These are phyloP conservation scores for Plasmodium billcollinsi DNA, from an alignment of 169 alveolate species.

Conservation along the genomic window DNA sequence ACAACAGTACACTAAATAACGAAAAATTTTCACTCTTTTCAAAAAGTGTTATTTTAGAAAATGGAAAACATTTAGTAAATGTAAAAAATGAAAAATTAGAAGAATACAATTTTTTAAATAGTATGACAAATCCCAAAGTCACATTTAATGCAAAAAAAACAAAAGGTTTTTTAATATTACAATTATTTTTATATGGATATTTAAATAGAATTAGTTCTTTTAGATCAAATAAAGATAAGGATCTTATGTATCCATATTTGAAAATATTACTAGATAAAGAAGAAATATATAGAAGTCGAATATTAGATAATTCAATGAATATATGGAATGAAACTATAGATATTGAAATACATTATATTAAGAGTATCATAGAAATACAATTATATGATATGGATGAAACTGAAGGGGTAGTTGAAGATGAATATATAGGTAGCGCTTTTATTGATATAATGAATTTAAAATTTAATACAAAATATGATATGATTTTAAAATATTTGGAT, in stretches of 20 bases:
- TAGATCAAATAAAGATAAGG: slow-evolving; percentile 67
- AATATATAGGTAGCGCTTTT: slow-evolving; percentile 75
- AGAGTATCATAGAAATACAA: slow-evolving; percentile 68
- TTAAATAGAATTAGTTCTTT: slow-evolving; percentile 49
- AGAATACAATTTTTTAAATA: slow-evolving; percentile 51
- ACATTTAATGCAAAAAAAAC: slow-evolving; percentile 62
- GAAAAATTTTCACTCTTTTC: slow-evolving; percentile 61
- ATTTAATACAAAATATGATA: slow-evolving; percentile 51
- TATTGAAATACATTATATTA: slow-evolving; percentile 72
- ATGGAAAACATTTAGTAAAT: slow-evolving; percentile 52
- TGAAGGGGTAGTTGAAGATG: slow-evolving; percentile 74
- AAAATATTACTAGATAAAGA: slow-evolving; percentile 50
- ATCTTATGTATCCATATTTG: slow-evolving; percentile 73
- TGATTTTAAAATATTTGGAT: slow-evolving; percentile 32
- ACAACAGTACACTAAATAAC: slow-evolving; percentile 8
- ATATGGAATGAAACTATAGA: slow-evolving; percentile 73
- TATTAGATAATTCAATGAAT: slow-evolving; percentile 35
- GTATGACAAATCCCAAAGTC: slow-evolving; percentile 46
- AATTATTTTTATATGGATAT: slow-evolving; percentile 61
- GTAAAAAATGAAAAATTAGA: slow-evolving; percentile 29
- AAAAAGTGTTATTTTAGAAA: slow-evolving; percentile 17
- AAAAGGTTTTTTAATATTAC: slow-evolving; percentile 60
- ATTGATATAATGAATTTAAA: slow-evolving; percentile 39
- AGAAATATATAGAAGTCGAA: slow-evolving; percentile 56
- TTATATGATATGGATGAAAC: slow-evolving; percentile 75